Base-by-base conservation (phyloP, 257 asterid genomes). In the Craterostigma plantagineum region DNA sequence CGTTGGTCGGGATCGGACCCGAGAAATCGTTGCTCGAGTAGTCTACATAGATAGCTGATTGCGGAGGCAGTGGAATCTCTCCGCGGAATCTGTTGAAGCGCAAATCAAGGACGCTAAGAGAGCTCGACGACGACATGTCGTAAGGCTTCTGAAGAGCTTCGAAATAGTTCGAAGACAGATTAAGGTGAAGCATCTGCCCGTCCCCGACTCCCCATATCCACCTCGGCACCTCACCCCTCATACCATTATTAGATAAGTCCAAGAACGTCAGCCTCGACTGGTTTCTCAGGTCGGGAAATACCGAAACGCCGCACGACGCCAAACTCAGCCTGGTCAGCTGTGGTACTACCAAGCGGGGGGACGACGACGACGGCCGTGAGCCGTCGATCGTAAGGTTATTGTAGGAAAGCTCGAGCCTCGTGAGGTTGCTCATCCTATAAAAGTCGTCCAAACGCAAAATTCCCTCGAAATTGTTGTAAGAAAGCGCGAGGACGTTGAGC, bases 381-480 rank as follows among this genome's bases (percentile, higher is more conserved):
- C n/a, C n/a, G n/a, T n/a, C n/a, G 33, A 69, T 18, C 34, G 61
- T 12, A 61, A 70, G 23, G 15, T 44, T 46, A 46, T 74, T 74
- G 48, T 61, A 16, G 33, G 65, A 59, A 49, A 73, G 79, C 38
- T 67, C 73, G 0, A 73, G 62, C 2, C 0, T n/a, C 11, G 46
- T 0, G 11, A 73, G 72, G 10, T 49, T 55, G 8, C 1, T 30
- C 14, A 66, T 48, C 11, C 10, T 45, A 7, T 36, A 45, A 41
- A 72, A 14, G 30, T 14, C 33, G 11, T 41, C 52, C 11, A 55
- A 38, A 8, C 10, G 44, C 2, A 48, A 6, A 13, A 44, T 51
- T 17, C 60, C 64, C 18, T 35, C 53, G 34, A 60, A 65, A 33
- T 13, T 16, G 59, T 65, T 65, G 41, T 17, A 38, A 17, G 63